Conservation (phyloP, 371 early-diverging fungal species). For the Saksenaea oblongispora region DNA sequence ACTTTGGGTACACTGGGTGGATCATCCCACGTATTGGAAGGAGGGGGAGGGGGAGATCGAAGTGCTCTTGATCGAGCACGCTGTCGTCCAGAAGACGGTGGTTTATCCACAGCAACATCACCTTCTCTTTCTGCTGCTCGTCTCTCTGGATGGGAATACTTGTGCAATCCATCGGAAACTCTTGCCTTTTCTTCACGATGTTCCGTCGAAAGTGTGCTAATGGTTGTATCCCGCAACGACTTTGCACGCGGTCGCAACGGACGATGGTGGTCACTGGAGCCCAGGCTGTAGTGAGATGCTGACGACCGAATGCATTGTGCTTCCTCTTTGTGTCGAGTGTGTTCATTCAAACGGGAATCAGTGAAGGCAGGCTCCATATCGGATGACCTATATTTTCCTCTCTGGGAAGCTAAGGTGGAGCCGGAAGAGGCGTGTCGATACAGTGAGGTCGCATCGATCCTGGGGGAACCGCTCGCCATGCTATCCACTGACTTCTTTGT, state of each 20-base stretch:
- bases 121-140: not conserved
- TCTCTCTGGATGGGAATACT: not conserved
- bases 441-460: not conserved
- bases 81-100: constrained; percentile 11
- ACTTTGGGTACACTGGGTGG: constrained; percentile 26
- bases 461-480: not conserved
- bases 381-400: too few species aligned
- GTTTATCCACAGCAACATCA: constrained; percentile 14
- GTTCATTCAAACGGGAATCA: not conserved
- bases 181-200: not conserved
- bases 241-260: not conserved
- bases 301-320: not conserved
- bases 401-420: not conserved
- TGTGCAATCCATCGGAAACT: not conserved
- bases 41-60: constrained; percentile 26
- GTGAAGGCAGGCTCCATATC: not conserved
- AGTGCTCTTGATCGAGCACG: constrained; percentile 21
- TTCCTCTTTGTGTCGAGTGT: not conserved
- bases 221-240: not conserved
- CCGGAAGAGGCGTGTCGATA: not conserved
- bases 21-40: not conserved
- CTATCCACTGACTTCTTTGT: constrained; percentile 26
- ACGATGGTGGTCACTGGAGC: not conserved
- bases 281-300: not conserved
- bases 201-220: not conserved